These are phyloP conservation scores for Parascedosporium putredinis DNA, from an alignment of 2,329 filamentous ascomycete species.

Conservation along the genomic window DNA sequence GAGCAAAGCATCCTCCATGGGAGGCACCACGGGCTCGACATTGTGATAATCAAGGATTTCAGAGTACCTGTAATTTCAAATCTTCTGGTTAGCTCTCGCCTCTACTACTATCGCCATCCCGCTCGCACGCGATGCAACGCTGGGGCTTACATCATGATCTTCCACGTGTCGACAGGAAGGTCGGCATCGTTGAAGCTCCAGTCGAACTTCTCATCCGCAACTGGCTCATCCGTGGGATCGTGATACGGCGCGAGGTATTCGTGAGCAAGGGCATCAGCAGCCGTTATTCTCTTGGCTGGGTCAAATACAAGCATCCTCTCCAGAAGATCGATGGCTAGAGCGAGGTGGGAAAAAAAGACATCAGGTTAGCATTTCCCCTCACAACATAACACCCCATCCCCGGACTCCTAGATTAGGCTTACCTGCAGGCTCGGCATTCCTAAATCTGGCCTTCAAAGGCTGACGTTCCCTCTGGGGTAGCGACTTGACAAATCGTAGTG, in stretches of 20 bases:
- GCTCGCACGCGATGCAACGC: too few species aligned
- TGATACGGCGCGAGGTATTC: constrained; percentile 95
- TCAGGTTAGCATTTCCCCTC: neutral
- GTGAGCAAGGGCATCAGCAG: constrained; percentile 75
- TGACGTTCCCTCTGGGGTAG: constrained; percentile 89
- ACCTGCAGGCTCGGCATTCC: constrained; percentile 83
- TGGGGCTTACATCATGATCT: constrained; percentile 91
- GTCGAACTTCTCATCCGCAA: constrained; percentile 95
- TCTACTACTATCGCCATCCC: too few species aligned
- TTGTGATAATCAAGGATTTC: constrained; percentile 99
- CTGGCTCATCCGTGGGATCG: constrained; percentile 91
- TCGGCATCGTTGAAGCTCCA: constrained; percentile 99
- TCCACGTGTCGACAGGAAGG: constrained; percentile 97
- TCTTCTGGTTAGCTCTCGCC: constrained; percentile 3
- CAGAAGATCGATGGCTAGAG: constrained; percentile 74
- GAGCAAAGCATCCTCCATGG: neutral
- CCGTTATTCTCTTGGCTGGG: constrained; percentile 89
- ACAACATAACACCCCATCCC: too few species aligned
- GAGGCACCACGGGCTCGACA: constrained; percentile 46
- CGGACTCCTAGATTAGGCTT: too few species aligned
- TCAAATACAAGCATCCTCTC: constrained; percentile 98
- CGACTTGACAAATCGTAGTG: constrained; percentile 92
- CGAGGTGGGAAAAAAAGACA: neutral
- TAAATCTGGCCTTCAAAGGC: constrained; percentile 81
- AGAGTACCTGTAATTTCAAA: constrained; percentile 62